Evolutionary conservation across 2,329 filamentous ascomycete species (phyloP), one percentile per base, ranked within the genome.

Genomic region (Fusarium odoratissimum): DNA sequence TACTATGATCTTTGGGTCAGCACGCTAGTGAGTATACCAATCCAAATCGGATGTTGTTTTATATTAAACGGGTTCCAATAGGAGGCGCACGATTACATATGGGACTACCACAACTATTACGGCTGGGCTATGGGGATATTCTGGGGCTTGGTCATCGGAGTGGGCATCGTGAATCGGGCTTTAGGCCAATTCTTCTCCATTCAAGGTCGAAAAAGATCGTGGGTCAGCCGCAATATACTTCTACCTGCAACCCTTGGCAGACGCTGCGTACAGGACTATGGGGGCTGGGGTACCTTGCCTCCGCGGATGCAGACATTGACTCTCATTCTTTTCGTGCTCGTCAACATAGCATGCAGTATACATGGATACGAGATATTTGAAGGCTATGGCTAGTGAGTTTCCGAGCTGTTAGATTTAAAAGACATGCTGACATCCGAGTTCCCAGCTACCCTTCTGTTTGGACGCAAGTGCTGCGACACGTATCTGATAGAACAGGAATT

Each of bases 401-500:
- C 2, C 6, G 9, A 12, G 11, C 1, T 5, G 9, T 21, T 9
- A 3, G 1, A 11, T 4, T 8, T 11, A 2, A 21, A 6, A 8
- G 3, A 3, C 10, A 9, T 48, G 5, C n/a, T 67, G 5, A 67
- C 17, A 9, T 23, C 12, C 5, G 10, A 1, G 3, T 17, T 10
- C 30, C 5, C 4, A 85, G 83, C 69, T 86, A 81, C 51, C 77
- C 80, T 1, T 68, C 76, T 1, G 44, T 75, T 1, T 76, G 76
- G n/a, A 78, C 75, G 5, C 84, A 86, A 66, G 38, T 81, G 2
- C 80, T 83, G 51, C 87, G 90, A 5, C 91, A 90, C 64, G 83
- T 90, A 0, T 88, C 89, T 1, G 90, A 92, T 71, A 86, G 91
- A 21, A 91, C 90, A 1, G 91, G 91, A 2, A 87, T 91, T 45